Percentiles rank a stretch among this genome's conserved stretches.
Conservation (phyloP, 495 filamentous ascomycete species). For the Penicillium daleae region DNA sequence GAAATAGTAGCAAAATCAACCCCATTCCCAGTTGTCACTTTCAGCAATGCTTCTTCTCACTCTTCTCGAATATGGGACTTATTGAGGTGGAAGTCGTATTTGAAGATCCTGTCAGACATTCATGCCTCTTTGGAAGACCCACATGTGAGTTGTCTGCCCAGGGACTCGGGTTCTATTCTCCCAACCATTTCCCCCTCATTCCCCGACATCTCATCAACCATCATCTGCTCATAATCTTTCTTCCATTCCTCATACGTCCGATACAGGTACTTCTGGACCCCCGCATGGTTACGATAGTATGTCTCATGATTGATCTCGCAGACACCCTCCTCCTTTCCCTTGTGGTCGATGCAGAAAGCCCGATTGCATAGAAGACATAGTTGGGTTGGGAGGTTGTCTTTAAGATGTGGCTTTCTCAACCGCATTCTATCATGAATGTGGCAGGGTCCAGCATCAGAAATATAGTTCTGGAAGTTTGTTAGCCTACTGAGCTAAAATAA, state of each 20-base stretch:
- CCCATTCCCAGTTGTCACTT: too few relatives aligned
- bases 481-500: constrained; percentile 10
- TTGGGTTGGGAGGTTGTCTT: constrained; percentile 13
- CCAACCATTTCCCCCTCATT: constrained; percentile 9
- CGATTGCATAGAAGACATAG: constrained; percentile 15
- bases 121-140: too few relatives aligned
- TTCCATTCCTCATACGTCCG: constrained; percentile 11
- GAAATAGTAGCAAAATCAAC: too few relatives aligned
- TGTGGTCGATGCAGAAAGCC: constrained; percentile 13
- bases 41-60: too few relatives aligned
- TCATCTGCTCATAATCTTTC: constrained; percentile 8
- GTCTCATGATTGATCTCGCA: constrained; percentile 16
- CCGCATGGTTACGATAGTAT: constrained; percentile 13
- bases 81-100: too few relatives aligned
- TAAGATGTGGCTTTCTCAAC: constrained; percentile 12
- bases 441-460: constrained; percentile 9
- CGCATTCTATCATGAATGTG: constrained; percentile 14
- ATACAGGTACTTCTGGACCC: constrained; percentile 6
- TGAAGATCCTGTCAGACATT: too few relatives aligned
- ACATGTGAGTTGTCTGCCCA: too few relatives aligned
- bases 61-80: too few relatives aligned
- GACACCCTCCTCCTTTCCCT: constrained; percentile 13
- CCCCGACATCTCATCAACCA: constrained; percentile 12
- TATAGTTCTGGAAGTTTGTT: constrained; percentile 2
- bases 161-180: too few relatives aligned